Base-by-base conservation (phyloP, 169 alveolate genomes). In the Eimeria sp. region DNA sequence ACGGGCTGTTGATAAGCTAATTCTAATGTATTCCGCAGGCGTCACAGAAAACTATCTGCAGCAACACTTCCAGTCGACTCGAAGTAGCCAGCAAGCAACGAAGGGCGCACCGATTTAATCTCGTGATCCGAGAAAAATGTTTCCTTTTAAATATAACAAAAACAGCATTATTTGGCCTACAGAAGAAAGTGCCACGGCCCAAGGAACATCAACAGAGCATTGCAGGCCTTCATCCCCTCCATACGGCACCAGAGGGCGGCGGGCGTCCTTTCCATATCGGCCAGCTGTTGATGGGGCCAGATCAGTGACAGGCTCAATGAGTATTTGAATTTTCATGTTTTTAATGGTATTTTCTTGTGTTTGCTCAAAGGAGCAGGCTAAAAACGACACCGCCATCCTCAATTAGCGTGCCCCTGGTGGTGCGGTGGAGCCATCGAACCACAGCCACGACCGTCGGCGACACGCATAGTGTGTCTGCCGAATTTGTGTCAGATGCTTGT, bases 381-480 rank as follows among this genome's bases (percentile, higher is more conserved):
- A 65, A 65, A 65, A 65, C 6, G 7, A 11, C 75, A 7, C 43
- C 16, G 34, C 75, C 75, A 4, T n/a, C 14, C 75, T 65, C 75
- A 25, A 25, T 65, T 65, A 25, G 16, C 6, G 75, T n/a, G 0
- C 75, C 34, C 34, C 75, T 40, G 1, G 75, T 20, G 34, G 45
- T 7, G 75, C 75, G 45, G 75, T 65, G 75, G 34, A 45, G 75
- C 75, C 75, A 6, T 65, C 75, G 75, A 65, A 65, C 75, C 75
- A n/a, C 43, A 65, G 75, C 75, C 75, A 65, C 43, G 43, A 65
- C 75, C 75, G n/a, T 65, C 75, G 43, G 75, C 22, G 34, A 65
- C 43, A 25, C 43, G 75, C 75, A 65, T 34, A 20, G 75, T 65
- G 75, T 65, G 75, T 65, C 75, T n/a, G 43, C 75, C 11, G 75